phyloP scores from a whole-genome alignment of 768 basidiomycete genomes.

The Phylloporus scabripes region DNA sequence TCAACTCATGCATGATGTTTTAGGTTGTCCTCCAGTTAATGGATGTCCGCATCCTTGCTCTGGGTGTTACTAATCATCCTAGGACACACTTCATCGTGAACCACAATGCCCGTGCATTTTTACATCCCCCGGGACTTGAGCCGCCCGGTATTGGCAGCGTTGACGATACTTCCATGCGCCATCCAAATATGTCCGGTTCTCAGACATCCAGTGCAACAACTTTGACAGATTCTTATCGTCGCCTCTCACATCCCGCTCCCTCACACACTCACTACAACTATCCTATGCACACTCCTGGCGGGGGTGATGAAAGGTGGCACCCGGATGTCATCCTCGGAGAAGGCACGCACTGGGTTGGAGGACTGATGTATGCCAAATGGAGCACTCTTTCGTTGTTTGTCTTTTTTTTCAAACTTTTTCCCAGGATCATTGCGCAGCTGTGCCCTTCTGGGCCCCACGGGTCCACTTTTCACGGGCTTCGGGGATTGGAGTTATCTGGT shows the following conservation, averaged over 20 bases:
- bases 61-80: slow-evolving; percentile 60
- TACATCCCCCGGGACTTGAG: slow-evolving; percentile 65
- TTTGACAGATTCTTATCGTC: slow-evolving; percentile 29
- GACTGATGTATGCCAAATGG: slow-evolving; percentile 49
- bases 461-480: slow-evolving; percentile 29
- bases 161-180: background rate
- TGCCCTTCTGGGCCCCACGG: slow-evolving; percentile 40
- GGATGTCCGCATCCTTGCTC: slow-evolving; percentile 67
- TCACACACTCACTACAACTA: slow-evolving; percentile 52
- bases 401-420: slow-evolving; percentile 6
- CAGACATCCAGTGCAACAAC: slow-evolving; percentile 4
- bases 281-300: slow-evolving; percentile 69
- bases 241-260: slow-evolving; percentile 54
- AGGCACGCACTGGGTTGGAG: slow-evolving; percentile 68
- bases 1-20: slow-evolving; percentile 5
- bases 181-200: slow-evolving; percentile 3
- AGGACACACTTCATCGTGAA: slow-evolving; percentile 55
- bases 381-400: background rate
- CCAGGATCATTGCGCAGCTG: slow-evolving; percentile 61
- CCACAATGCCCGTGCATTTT: slow-evolving; percentile 57
- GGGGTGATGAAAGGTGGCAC: slow-evolving; percentile 61
- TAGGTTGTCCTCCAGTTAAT: slow-evolving; percentile 65
- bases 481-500: slow-evolving; percentile 45
- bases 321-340: slow-evolving; percentile 48
- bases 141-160: slow-evolving; percentile 14